phyloP scores from a whole-genome alignment of 331 rosid species.

The Acacia pycnantha region DNA sequence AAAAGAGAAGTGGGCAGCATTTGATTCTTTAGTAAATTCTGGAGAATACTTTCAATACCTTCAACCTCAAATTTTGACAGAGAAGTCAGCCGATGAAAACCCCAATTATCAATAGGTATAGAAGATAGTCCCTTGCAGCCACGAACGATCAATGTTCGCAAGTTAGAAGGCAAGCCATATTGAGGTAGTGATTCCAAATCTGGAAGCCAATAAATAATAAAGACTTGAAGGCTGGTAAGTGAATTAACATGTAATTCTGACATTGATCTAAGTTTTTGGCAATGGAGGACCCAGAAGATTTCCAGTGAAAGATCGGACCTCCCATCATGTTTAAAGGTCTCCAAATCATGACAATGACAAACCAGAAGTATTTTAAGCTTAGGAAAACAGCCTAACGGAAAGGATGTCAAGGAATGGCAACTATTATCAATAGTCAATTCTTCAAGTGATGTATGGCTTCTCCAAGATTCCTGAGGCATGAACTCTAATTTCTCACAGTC shows the following conservation, averaged over 20 bases:
- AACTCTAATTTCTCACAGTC: constrained; percentile 5
- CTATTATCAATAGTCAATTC: not conserved
- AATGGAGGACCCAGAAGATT: not conserved
- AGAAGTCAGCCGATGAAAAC: constrained; percentile 10
- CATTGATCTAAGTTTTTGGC: not conserved
- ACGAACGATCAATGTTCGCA: not conserved
- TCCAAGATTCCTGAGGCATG: not conserved
- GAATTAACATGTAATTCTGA: not conserved
- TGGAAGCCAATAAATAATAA: not conserved
- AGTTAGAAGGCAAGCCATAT: constrained; percentile 26
- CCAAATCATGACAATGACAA: not conserved
- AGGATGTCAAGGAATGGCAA: constrained; percentile 5
- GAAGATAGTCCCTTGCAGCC: not conserved
- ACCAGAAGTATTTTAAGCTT: not conserved
- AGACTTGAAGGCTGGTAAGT: not conserved
- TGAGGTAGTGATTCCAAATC: not conserved
- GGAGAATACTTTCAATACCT: not conserved
- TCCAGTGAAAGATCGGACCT: not conserved
- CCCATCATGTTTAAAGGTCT: not conserved
- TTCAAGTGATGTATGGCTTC: not conserved
- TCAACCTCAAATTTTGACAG: not conserved
- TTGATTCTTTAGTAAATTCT: not conserved
- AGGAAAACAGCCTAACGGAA: constrained; percentile 17
- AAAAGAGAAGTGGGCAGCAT: not conserved
- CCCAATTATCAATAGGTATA: not conserved